A percentile compares a stretch with the other conserved stretches of the same genome.
phyloP scores from a whole-genome alignment of 2,329 filamentous ascomycete genomes.

The Neoscytalidium dimidiatum region DNA sequence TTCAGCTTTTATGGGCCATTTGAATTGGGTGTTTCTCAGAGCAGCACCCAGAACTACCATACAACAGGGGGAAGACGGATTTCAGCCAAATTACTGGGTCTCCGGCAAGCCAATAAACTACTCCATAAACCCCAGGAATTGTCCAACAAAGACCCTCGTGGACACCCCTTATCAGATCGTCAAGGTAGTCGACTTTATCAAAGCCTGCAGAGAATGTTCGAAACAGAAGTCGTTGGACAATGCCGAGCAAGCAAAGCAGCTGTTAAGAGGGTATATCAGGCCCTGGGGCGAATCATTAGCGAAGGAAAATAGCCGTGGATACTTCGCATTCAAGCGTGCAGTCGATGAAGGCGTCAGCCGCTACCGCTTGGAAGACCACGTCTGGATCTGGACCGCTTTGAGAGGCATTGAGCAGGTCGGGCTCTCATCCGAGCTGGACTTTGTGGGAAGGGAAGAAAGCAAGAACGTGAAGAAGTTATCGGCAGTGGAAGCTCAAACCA shows the following conservation, averaged over 20 bases:
- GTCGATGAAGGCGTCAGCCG: background rate
- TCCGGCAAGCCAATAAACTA: background rate
- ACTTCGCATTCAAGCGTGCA: background rate
- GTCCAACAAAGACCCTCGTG: background rate
- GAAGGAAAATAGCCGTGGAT: background rate
- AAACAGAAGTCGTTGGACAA: background rate
- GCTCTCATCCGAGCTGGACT: background rate
- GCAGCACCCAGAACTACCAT: no score
- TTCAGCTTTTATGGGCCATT: no score
- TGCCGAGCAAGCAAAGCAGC: background rate
- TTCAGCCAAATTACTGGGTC: background rate
- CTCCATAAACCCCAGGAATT: no score
- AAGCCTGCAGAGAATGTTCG: background rate
- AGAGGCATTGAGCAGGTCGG: background rate
- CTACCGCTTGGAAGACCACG: conserved; percentile 7
- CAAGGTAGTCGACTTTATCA: conserved; percentile 6
- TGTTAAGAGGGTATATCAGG: background rate
- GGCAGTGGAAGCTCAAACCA: background rate
- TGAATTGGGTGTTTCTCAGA: no score
- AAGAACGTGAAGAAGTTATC: background rate
- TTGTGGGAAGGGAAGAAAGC: background rate
- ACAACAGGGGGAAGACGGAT: no score
- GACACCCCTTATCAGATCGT: conserved; percentile 20
- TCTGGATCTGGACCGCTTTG: conserved; percentile 14
- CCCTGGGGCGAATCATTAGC: background rate